Evolutionary conservation across 2,329 filamentous ascomycete species (phyloP).

Genomic region (Colletotrichum musae): DNA sequence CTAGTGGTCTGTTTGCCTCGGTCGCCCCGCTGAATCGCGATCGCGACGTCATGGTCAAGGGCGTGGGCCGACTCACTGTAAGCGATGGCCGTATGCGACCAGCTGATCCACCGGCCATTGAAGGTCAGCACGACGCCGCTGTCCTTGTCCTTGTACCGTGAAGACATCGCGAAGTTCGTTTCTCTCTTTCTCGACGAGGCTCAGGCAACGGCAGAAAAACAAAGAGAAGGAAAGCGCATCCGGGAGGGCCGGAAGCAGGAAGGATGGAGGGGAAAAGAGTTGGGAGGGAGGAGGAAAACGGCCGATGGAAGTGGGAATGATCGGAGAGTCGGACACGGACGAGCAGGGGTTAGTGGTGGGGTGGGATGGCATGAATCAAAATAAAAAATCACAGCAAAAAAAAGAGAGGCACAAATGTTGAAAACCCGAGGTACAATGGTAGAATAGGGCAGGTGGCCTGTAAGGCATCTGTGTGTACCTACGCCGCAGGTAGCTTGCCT

Average conservation of each 20-base stretch:
- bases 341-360: too few species aligned
- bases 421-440: too few species aligned
- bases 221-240: conserved; percentile 45
- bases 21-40: not conserved
- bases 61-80: conserved; percentile 72
- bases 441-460: too few species aligned
- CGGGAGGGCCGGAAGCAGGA: conserved; percentile 48
- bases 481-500: conserved; percentile 5
- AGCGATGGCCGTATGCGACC: conserved; percentile 85
- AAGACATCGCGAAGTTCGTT: conserved; percentile 54
- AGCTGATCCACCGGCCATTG: conserved; percentile 92
- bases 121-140: conserved; percentile 74
- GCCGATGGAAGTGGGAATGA: too few species aligned
- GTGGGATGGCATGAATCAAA: too few species aligned
- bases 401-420: too few species aligned
- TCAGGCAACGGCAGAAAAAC: conserved; percentile 35
- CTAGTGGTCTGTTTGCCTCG: not conserved
- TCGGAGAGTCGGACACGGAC: too few species aligned
- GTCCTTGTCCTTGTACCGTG: conserved; percentile 76
- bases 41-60: conserved; percentile 7
- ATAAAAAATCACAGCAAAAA: too few species aligned
- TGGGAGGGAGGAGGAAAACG: conserved; percentile 16
- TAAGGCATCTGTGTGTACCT: too few species aligned
- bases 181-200: not conserved
- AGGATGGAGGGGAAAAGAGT: conserved; percentile 23